Base-by-base conservation (phyloP, 2,329 filamentous ascomycete genomes). In the Dothistroma septosporum region DNA sequence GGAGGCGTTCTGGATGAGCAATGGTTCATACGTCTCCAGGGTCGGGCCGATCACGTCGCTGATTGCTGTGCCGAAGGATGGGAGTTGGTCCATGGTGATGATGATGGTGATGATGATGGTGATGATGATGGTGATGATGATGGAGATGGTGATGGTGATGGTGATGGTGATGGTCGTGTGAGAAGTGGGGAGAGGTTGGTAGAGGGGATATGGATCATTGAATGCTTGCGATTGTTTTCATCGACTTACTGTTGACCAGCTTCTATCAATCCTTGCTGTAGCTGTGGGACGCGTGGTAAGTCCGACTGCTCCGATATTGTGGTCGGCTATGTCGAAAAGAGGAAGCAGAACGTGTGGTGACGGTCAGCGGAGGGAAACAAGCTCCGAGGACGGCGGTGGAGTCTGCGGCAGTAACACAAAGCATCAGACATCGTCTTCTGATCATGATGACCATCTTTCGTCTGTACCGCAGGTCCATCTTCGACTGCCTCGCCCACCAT, bases 21-120 rank as follows among this genome's bases (percentile, higher is more conserved):
- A 52, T 12, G 66, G 63, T 9, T 54, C 60, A 55, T 70, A 71
- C 9, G 60, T 44, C 55, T 67, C 53, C 37, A 70, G 54, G 11
- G 69, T 71, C 32, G 68, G 69, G 55, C 57, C 24, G 32, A 70
- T 47, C n/a, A 66, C 61, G 12, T 64, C 55, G 16, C 59, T 53
- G 56, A 71, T 68, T 2, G 53, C 21, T 16, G 55, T 68, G 33
- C 69, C 69, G 16, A 70, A 59, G n/a, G 57, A n/a, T 31, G 68
- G 68, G 41, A 71, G 60, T 57, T 69, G 62, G 41, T 71, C 66
- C 68, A 70, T 71, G 47, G 35, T 31, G 47, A 21, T 52, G 37
- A 6, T 3, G 41, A 16, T 5, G 16, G 14, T 9, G 14, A 19
- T 44, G 37, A n/a, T 41, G 41, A 19, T 33, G 19, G n/a, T 54